These are phyloP conservation scores for Trichoderma sp. DNA, from an alignment of 2,329 filamentous ascomycete genomes.

Conservation along the genomic window DNA sequence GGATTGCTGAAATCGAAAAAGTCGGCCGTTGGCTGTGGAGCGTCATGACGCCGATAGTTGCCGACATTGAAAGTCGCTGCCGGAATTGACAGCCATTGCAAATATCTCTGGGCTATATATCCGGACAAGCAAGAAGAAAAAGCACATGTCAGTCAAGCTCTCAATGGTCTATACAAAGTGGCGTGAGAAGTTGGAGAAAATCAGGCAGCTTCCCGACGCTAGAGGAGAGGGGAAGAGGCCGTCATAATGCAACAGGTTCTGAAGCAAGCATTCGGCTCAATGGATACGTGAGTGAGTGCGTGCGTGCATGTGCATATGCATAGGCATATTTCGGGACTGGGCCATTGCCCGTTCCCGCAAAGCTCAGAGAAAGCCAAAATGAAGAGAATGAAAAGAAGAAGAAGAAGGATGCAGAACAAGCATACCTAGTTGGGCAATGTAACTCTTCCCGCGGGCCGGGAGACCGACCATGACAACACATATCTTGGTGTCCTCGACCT, in stretches of 20 bases:
- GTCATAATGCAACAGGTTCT: neutral
- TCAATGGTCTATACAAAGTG: neutral
- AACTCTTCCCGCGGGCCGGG: constrained; percentile 92
- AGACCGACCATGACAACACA: constrained; percentile 99
- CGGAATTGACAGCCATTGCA: constrained; percentile 93
- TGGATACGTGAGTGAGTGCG: neutral
- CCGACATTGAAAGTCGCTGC: constrained; percentile 97
- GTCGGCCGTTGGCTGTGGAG: constrained; percentile 85
- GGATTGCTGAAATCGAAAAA: constrained; percentile 93
- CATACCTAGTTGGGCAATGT: constrained; percentile 95
- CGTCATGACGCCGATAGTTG: constrained; percentile 86
- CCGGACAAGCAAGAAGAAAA: neutral
- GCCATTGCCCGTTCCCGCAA: neutral
- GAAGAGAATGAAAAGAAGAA: neutral
- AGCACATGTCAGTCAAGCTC: neutral
- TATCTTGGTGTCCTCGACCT: constrained; percentile 95
- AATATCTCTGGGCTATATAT: constrained; percentile 79
- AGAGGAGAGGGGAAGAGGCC: constrained; percentile 4
- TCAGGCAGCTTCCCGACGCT: constrained; percentile 11
- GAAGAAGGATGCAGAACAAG: neutral
- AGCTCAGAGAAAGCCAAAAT: neutral
- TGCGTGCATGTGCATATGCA: neutral
- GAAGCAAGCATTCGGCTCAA: neutral
- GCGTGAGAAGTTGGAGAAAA: constrained; percentile 19
- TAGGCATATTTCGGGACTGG: neutral